Evolutionary conservation across 257 asterid species (phyloP).

Genomic region (Nicotiana tabacum): DNA sequence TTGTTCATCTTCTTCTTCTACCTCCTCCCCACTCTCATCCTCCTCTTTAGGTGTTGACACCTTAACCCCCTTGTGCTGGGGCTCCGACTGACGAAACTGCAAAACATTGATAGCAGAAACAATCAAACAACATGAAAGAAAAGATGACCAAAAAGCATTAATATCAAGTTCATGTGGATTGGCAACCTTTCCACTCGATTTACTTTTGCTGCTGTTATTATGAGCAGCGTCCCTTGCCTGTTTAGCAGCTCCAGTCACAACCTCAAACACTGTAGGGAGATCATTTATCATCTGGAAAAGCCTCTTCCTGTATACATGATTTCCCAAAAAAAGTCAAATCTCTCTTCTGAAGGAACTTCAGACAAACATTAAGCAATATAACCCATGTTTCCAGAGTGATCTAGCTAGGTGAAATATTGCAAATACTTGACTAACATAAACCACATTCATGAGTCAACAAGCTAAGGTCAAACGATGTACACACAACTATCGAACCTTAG

Average conservation of each 20-base stretch:
- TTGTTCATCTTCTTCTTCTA: constrained; percentile 1
- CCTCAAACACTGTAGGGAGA: constrained; percentile 60
- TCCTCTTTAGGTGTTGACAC: constrained; percentile 28
- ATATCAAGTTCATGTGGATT: background rate
- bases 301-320: constrained; percentile 46
- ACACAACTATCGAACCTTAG: background rate
- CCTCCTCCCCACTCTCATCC: constrained; percentile 20
- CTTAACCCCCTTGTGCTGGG: constrained; percentile 39
- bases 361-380: background rate
- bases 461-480: background rate
- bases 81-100: constrained; percentile 41
- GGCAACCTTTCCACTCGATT: constrained; percentile 40
- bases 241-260: constrained; percentile 50
- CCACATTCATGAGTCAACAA: background rate
- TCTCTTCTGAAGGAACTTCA: background rate
- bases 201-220: constrained; percentile 53
- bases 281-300: constrained; percentile 80
- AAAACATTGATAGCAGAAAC: background rate
- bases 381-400: background rate
- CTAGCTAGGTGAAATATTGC: background rate
- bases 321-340: background rate
- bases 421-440: too few relatives aligned
- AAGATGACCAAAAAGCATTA: background rate
- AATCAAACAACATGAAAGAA: background rate
- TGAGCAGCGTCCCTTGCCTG: constrained; percentile 36